Percentiles rank a stretch among this genome's conserved stretches.
Evolutionary conservation across 2,329 filamentous ascomycete genomes (phyloP).

Genomic region (Fusarium liriodendri): DNA sequence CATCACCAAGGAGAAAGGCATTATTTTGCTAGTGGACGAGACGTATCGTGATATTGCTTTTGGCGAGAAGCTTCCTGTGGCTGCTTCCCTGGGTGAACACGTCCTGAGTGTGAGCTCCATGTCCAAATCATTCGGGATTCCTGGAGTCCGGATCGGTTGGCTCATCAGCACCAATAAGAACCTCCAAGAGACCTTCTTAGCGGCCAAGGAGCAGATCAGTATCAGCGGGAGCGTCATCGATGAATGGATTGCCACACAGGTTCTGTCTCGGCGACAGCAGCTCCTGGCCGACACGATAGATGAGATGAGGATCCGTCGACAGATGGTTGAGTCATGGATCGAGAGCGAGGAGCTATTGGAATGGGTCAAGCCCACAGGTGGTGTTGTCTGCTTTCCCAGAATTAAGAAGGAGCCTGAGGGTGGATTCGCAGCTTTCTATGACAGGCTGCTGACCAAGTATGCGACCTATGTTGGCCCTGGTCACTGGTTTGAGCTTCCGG

Average conservation of each 20-base stretch:
- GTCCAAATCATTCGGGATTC: slow-evolving; percentile 38
- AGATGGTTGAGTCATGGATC: slow-evolving; percentile 37
- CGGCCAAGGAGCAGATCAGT: slow-evolving; percentile 41
- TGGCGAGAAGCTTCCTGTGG: slow-evolving; percentile 14
- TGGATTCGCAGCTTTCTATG: slow-evolving; percentile 31
- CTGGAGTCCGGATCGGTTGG: slow-evolving; percentile 39
- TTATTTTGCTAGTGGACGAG: slow-evolving; percentile 37
- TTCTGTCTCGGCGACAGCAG: slow-evolving; percentile 20
- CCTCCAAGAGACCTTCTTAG: slow-evolving; percentile 36
- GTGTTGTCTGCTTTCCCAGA: slow-evolving; percentile 39
- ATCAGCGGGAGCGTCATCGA: slow-evolving; percentile 38
- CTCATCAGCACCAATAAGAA: slow-evolving; percentile 20
- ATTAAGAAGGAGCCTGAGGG: slow-evolving; percentile 36
- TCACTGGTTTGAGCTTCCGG: slow-evolving; percentile 39
- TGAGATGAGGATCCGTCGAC: slow-evolving; percentile 35
- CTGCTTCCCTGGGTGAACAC: slow-evolving; percentile 25
- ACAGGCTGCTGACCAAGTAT: slow-evolving; percentile 30
- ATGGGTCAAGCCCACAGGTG: slow-evolving; percentile 38
- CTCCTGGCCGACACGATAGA: slow-evolving; percentile 18
- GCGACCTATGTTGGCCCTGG: slow-evolving; percentile 39
- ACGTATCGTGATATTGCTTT: slow-evolving; percentile 37
- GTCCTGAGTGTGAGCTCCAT: slow-evolving; percentile 38
- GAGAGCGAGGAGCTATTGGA: slow-evolving; percentile 38
- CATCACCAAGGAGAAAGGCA: slow-evolving; percentile 21
- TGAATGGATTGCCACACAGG: slow-evolving; percentile 37